Percentiles rank a stretch among this genome's conserved stretches.
phyloP scores from a whole-genome alignment of 495 filamentous ascomycete genomes.

The Daldinia concentrica region DNA sequence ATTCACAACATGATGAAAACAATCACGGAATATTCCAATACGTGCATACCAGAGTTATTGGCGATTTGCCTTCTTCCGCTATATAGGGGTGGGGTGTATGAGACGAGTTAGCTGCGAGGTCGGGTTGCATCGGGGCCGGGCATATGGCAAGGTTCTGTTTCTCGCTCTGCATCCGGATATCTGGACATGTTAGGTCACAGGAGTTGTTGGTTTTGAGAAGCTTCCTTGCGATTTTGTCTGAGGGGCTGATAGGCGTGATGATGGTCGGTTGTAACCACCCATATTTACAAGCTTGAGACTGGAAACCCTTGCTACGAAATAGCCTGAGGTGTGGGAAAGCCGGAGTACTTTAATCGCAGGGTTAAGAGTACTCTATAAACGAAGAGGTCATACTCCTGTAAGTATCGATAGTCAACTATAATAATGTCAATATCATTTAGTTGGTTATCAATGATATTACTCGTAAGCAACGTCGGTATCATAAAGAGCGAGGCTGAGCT shows the following conservation, averaged over 20 bases:
- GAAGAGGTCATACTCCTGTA: not conserved
- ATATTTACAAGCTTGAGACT: slow-evolving; percentile 3
- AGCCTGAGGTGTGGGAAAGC: not conserved
- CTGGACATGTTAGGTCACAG: slow-evolving; percentile 7
- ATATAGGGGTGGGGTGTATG: slow-evolving; percentile 5
- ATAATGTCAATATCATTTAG: not conserved
- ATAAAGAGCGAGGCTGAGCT: not conserved
- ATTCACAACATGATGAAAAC: slow-evolving; percentile 10
- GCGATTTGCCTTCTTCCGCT: slow-evolving; percentile 9
- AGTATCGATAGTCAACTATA: not conserved
- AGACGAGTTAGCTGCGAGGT: not conserved
- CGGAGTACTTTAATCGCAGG: not conserved
- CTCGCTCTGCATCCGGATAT: slow-evolving; percentile 15
- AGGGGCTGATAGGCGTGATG: not conserved
- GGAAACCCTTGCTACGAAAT: slow-evolving; percentile 2
- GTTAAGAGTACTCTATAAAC: too few relatives aligned
- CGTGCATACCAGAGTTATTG: slow-evolving; percentile 7
- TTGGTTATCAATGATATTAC: not conserved
- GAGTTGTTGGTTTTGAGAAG: slow-evolving; percentile 22
- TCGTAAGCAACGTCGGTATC: not conserved
- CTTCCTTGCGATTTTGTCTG: not conserved
- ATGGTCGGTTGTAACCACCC: not conserved
- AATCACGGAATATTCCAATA: slow-evolving; percentile 2
- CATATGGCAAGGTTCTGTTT: slow-evolving; percentile 14
- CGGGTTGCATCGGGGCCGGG: slow-evolving; percentile 24